A percentile compares a stretch with the other conserved stretches of the same genome.
These are phyloP conservation scores for Dactylorhiza incarnata DNA, from an alignment of 106 monocot genomes.

Conservation along the genomic window DNA sequence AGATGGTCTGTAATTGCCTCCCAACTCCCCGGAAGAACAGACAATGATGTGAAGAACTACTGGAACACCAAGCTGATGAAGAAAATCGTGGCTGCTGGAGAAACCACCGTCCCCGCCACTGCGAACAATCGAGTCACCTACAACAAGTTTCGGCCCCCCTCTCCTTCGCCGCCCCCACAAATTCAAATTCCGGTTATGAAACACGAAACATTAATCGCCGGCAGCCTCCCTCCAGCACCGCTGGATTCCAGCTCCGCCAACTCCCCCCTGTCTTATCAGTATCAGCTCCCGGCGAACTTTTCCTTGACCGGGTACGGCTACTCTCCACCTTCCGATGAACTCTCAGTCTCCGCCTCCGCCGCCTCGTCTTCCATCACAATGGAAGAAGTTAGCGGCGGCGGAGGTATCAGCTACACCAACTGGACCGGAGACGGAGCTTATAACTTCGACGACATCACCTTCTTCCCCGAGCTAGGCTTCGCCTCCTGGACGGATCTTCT, in stretches of 20 bases:
- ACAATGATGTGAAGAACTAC: conserved; percentile 67
- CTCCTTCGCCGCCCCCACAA: neutral
- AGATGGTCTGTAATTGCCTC: conserved; percentile 53
- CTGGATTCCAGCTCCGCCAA: neutral
- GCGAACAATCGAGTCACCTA: neutral
- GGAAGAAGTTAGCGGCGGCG: neutral
- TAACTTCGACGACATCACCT: neutral
- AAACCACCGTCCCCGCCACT: too few relatives aligned
- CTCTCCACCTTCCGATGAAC: neutral
- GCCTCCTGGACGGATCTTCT: conserved; percentile 5
- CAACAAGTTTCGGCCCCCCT: neutral
- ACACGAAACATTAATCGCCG: neutral
- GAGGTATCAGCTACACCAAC: neutral
- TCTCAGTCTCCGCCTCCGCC: neutral
- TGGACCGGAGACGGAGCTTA: too few relatives aligned
- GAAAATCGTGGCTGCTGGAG: conserved; percentile 7
- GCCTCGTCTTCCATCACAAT: conserved; percentile 6
- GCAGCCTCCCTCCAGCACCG: too few relatives aligned
- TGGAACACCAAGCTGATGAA: conserved; percentile 64
- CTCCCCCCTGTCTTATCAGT: neutral
- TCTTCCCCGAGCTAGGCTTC: neutral
- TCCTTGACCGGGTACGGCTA: neutral
- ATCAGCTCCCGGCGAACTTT: neutral
- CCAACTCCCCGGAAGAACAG: conserved; percentile 45
- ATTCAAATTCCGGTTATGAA: neutral